Percentiles rank a stretch among this genome's conserved stretches.
Conservation (phyloP, 148 eudicot species). For the Nepenthes mirabilis region DNA sequence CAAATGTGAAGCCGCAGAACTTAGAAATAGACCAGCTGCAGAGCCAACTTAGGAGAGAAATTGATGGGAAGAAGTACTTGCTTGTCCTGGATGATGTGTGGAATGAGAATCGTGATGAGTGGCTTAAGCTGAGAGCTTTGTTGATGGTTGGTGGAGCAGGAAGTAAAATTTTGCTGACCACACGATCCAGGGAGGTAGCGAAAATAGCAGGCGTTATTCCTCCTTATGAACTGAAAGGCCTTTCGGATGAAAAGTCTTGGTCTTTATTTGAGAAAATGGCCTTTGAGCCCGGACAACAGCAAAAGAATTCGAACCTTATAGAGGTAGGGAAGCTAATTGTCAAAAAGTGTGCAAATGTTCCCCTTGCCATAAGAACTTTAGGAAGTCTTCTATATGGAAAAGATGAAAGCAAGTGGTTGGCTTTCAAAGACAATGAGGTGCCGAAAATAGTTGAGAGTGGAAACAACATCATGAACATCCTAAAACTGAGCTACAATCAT, state of each 20-base stretch:
- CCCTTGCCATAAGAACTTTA: conserved; percentile 15
- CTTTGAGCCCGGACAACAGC: conserved; percentile 2
- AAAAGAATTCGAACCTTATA: not conserved
- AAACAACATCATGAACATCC: conserved; percentile 1
- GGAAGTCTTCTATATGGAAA: conserved; percentile 10
- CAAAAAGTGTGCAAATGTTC: conserved; percentile 15
- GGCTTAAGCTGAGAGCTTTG: conserved; percentile 4
- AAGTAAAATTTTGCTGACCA: conserved; percentile 11
- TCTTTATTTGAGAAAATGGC: conserved; percentile 14
- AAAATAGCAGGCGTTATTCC: not conserved
- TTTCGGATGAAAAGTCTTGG: conserved; percentile 17
- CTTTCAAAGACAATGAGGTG: conserved; percentile 6
- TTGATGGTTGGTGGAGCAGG: conserved; percentile 6
- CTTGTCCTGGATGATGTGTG: conserved; percentile 15
- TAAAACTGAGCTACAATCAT: conserved; percentile 23
- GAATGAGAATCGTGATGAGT: conserved; percentile 10
- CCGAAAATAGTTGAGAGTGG: conserved; percentile 2
- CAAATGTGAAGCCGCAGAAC: not conserved
- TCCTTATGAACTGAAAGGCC: conserved; percentile 6
- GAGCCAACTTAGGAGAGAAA: conserved; percentile 3
- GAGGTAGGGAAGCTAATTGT: conserved; percentile 16
- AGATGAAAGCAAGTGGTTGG: conserved; percentile 8
- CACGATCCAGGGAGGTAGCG: conserved; percentile 11
- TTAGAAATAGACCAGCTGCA: conserved; percentile 4
- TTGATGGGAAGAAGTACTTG: conserved; percentile 11